These are phyloP conservation scores for Bocquillonia castaneifolia DNA, from an alignment of 441 rosid species.

Conservation along the genomic window DNA sequence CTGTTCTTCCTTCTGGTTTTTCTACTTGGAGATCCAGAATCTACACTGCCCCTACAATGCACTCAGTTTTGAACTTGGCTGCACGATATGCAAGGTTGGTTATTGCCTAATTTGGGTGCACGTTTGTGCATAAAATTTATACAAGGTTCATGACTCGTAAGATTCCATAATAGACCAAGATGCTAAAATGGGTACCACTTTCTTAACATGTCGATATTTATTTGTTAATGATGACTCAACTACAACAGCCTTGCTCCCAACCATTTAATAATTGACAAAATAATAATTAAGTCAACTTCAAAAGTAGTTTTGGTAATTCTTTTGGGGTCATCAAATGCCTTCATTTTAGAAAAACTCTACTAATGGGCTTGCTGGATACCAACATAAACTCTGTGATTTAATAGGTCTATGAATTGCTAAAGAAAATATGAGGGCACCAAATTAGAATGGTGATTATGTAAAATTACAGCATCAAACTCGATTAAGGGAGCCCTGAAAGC, in stretches of 20 bases:
- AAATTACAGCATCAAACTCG: not conserved
- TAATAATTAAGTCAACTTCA: too few relatives aligned
- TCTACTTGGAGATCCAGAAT: slow-evolving; percentile 22
- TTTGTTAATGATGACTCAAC: too few relatives aligned
- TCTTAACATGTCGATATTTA: too few relatives aligned
- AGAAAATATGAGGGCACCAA: too few relatives aligned
- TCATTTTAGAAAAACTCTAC: too few relatives aligned
- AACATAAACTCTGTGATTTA: too few relatives aligned
- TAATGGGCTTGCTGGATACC: too few relatives aligned
- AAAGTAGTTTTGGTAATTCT: too few relatives aligned
- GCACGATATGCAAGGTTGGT: slow-evolving; percentile 43
- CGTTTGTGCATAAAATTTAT: slow-evolving; percentile 16
- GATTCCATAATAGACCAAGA: not conserved
- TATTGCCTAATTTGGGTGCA: slow-evolving; percentile 27
- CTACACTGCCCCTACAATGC: not conserved
- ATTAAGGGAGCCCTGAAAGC: not conserved
- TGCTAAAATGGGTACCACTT: not conserved
- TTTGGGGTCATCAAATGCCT: too few relatives aligned
- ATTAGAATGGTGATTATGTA: not conserved
- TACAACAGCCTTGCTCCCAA: not conserved
- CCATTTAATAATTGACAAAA: not conserved
- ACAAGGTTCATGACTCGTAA: not conserved
- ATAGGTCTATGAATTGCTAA: too few relatives aligned
- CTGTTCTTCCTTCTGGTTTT: slow-evolving; percentile 23
- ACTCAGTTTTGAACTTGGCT: slow-evolving; percentile 23